Conservation (phyloP, 2,329 filamentous ascomycete genomes). For the Myotisia sp. region DNA sequence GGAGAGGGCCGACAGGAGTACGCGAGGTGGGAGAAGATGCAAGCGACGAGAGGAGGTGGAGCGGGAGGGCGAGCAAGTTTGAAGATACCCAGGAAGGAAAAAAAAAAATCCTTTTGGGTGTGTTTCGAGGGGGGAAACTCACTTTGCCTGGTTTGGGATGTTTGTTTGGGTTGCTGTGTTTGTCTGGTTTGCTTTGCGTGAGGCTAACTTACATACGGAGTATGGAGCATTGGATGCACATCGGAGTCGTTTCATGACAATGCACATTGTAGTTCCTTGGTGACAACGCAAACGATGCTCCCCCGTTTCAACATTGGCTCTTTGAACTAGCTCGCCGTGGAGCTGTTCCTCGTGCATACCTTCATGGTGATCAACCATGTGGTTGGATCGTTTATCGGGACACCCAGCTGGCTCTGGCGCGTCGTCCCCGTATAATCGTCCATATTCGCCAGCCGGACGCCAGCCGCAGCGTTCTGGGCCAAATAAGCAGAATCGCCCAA, state of each 20-base stretch:
- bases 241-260: too few species aligned
- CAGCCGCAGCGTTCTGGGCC: constrained; percentile 56
- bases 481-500: constrained; percentile 52
- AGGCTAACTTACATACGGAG: too few species aligned
- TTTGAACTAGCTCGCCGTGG: too few species aligned
- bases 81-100: constrained; percentile 11
- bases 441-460: constrained; percentile 56
- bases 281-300: neutral
- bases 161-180: constrained; percentile 6
- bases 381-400: constrained; percentile 74
- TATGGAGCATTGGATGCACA: too few species aligned
- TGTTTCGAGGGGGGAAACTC: constrained; percentile 9
- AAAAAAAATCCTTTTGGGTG: constrained; percentile 13
- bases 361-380: constrained; percentile 50
- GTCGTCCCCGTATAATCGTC: constrained; percentile 49
- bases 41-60: constrained; percentile 11
- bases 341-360: too few species aligned
- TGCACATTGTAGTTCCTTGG: too few species aligned
- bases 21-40: constrained; percentile 12
- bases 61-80: constrained; percentile 14
- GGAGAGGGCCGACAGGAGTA: constrained; percentile 14
- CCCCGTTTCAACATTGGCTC: too few species aligned
- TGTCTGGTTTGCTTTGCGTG: constrained; percentile 3
- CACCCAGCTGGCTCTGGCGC: constrained; percentile 52
- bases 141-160: constrained; percentile 8